phyloP scores from a whole-genome alignment of 116 monocot genomes.

The Iris pallida region DNA sequence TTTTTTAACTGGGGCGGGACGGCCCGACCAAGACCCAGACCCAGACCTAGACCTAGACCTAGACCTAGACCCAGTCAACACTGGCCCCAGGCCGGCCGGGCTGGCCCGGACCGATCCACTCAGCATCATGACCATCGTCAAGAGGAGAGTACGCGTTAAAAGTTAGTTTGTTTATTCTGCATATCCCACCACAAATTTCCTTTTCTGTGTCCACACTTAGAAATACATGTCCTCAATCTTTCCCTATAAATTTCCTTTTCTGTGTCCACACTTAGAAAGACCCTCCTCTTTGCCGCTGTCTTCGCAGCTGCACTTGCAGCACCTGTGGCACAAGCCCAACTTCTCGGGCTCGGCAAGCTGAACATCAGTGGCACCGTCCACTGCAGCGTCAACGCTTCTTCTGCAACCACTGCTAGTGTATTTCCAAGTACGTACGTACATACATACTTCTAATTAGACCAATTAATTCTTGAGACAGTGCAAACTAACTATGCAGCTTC shows the following conservation, averaged over 20 bases:
- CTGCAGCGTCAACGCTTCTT: constrained; percentile 3
- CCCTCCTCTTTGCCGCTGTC: neutral
- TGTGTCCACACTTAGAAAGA: neutral
- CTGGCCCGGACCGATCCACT: too few species aligned
- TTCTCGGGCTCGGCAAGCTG: constrained; percentile 14
- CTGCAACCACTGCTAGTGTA: constrained; percentile 3
- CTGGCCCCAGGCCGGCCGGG: too few species aligned
- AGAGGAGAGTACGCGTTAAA: too few species aligned
- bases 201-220: neutral
- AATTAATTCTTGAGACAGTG: neutral
- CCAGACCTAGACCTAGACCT: too few species aligned
- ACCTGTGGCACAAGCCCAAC: constrained; percentile 8
- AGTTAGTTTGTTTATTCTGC: too few species aligned
- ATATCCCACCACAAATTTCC: constrained; percentile 6
- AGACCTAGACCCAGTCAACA: too few species aligned
- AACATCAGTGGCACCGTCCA: constrained; percentile 13
- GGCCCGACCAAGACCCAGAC: too few species aligned
- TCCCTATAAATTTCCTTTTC: constrained; percentile 11
- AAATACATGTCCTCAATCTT: constrained; percentile 2
- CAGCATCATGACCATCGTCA: too few species aligned
- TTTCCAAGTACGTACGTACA: constrained; percentile 15
- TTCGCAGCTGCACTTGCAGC: neutral
- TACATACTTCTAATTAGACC: neutral
- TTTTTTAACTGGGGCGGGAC: too few species aligned
- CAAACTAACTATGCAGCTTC: too few species aligned